Evolutionary conservation across 2,329 filamentous ascomycete species (phyloP), one percentile per base, ranked within the genome.

Genomic region (Colletotrichum eleusines): DNA sequence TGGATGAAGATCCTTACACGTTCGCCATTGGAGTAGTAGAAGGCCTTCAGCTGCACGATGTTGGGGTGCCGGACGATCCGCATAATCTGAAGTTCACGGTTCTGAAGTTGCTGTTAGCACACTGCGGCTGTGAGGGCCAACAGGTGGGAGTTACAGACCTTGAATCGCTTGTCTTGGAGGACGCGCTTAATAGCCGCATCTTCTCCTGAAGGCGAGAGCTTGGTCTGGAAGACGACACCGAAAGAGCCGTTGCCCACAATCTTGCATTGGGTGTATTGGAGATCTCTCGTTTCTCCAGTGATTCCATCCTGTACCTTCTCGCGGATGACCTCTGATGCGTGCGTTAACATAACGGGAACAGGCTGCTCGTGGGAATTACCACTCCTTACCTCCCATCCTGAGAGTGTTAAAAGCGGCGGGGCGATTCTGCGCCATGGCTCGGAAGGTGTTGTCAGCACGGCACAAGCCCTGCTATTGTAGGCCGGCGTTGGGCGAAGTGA

Each of bases 161-260:
- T 99, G 91, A 99, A 99, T 80, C 96, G 91, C 88, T 99, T 99
- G 88, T 99, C 96, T 81, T 99, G 96, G 70, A 99, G 89, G 72
- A 99, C 96, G 77, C 96, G 92, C 88, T 99, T 99, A 87, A 99
- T 99, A 81, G 96, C 96, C 64, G 96, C 96, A 85, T 99, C 96
- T 83, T 99, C 96, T 74, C 95, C 95, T 74, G 93, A 96, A n/a
- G 96, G 96, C 72, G 95, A 95, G 78, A 99, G 89, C 86, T 98
- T 98, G 69, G 96, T 99, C 86, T 99, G 96, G 83, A 99, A 99
- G 74, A 99, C 96, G 61, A 99, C 95, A 75, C 96, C 96, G 77
- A 99, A 99, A 44, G 95, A 98, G 76, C 96, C 96, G 85, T 99
- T 99, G 81, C 96, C 96, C 59, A 99, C 96, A 78, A 99, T 98